Conservation (phyloP, 148 eudicot species). For the Chenopodium formosanum region DNA sequence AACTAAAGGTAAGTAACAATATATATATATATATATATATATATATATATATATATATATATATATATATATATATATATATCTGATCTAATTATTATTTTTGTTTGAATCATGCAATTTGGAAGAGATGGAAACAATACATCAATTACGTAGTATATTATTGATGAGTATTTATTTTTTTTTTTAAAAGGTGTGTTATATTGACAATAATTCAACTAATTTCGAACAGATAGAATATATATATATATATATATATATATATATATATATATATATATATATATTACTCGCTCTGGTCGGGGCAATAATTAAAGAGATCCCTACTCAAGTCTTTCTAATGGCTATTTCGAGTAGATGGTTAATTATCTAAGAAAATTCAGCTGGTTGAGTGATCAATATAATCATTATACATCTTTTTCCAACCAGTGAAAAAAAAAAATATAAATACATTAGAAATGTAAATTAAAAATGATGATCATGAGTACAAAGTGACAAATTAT, state of each 20-base stretch:
- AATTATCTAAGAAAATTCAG: conserved; percentile 15
- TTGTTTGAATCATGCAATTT: too few relatives aligned
- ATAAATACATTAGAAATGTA: background rate
- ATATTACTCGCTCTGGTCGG: background rate
- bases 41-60: too few relatives aligned
- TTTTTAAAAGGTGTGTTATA: background rate
- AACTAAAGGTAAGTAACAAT: too few relatives aligned
- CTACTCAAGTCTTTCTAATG: conserved; percentile 7
- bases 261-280: too few relatives aligned
- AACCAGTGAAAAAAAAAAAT: background rate
- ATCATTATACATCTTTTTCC: conserved; percentile 20
- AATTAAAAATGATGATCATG: conserved; percentile 17
- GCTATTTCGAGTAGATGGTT: conserved; percentile 8
- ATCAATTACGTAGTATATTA: too few relatives aligned
- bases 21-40: too few relatives aligned
- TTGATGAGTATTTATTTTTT: too few relatives aligned
- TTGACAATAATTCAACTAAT: too few relatives aligned
- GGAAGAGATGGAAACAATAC: too few relatives aligned
- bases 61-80: too few relatives aligned
- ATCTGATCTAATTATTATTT: too few relatives aligned
- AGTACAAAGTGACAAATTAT: conserved; percentile 26
- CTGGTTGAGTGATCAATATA: conserved; percentile 12
- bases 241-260: too few relatives aligned
- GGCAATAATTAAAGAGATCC: background rate
- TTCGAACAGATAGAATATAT: background rate